Conservation (phyloP, 169 alveolate genomes). For the Eimeria necatrix region DNA sequence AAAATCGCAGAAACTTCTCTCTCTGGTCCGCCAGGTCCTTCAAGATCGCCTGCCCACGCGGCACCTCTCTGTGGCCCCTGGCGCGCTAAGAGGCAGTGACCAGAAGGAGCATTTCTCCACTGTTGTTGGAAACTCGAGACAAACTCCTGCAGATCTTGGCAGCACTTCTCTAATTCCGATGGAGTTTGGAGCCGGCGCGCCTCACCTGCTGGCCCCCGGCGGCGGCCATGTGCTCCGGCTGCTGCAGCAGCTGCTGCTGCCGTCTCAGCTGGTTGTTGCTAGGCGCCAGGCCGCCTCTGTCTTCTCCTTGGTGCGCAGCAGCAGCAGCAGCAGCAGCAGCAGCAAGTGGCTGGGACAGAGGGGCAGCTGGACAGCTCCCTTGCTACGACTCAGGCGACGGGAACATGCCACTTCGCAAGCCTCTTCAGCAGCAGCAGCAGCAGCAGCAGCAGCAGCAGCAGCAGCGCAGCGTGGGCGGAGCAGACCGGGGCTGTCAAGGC, state of each 20-base stretch:
- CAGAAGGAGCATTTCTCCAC: too few relatives aligned
- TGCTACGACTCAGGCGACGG: background rate
- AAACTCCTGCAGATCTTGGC: background rate
- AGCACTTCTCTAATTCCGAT: background rate
- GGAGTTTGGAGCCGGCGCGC: constrained; percentile 62
- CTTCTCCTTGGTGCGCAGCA: constrained; percentile 3
- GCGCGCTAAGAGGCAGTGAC: background rate
- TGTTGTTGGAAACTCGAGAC: too few relatives aligned
- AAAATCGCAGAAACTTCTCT: background rate
- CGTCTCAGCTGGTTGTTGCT: constrained; percentile 7
- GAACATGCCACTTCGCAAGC: background rate
- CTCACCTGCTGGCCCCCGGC: constrained; percentile 59
- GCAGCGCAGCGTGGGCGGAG: background rate
- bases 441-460: background rate
- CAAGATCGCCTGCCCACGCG: background rate
- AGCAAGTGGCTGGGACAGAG: background rate
- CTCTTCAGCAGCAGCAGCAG: background rate
- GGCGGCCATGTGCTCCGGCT: constrained; percentile 41
- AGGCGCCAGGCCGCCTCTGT: constrained; percentile 16
- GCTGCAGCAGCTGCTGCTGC: constrained; percentile 41
- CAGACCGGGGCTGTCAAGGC: constrained; percentile 31
- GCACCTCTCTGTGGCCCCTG: constrained; percentile 48
- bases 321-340: constrained; percentile 14
- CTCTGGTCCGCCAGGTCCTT: constrained; percentile 1
- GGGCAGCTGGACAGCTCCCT: background rate